Conservation (phyloP, 75 land plant species). For the Chamaecyparis obtusa region DNA sequence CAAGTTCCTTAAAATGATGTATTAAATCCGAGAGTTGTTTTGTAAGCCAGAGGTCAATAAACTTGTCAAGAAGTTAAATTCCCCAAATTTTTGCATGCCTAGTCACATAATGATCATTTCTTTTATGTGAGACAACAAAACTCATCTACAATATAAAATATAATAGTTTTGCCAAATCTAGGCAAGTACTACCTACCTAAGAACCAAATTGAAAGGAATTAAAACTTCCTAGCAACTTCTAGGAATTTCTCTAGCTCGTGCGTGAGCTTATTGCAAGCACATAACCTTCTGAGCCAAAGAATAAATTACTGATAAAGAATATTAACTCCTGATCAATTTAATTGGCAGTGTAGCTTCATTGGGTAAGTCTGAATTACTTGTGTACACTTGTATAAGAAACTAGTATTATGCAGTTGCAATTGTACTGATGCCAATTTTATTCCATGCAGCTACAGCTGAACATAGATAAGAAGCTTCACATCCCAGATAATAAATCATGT, state of each 20-base stretch:
- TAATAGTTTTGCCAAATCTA: neutral
- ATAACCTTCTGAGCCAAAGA: neutral
- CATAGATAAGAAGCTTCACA: neutral
- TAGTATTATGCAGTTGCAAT: neutral
- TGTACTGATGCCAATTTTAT: neutral
- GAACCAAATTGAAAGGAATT: neutral
- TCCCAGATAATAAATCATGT: neutral
- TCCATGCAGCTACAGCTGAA: constrained; percentile 1
- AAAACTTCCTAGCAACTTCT: neutral
- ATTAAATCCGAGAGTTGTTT: neutral
- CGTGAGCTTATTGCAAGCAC: neutral
- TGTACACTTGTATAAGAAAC: neutral
- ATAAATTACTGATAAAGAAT: neutral
- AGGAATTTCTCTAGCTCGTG: neutral
- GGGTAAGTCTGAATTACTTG: neutral
- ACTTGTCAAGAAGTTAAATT: neutral
- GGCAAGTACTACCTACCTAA: constrained; percentile 5
- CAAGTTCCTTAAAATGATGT: neutral
- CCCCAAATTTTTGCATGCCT: neutral
- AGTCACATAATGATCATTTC: neutral
- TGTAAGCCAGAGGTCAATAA: constrained; percentile 3
- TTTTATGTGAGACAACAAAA: neutral
- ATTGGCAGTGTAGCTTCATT: neutral
- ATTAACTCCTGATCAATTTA: neutral
- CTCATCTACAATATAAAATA: neutral